phyloP scores from a whole-genome alignment of 306 rosid species.

The Hippophae rhamnoides region DNA sequence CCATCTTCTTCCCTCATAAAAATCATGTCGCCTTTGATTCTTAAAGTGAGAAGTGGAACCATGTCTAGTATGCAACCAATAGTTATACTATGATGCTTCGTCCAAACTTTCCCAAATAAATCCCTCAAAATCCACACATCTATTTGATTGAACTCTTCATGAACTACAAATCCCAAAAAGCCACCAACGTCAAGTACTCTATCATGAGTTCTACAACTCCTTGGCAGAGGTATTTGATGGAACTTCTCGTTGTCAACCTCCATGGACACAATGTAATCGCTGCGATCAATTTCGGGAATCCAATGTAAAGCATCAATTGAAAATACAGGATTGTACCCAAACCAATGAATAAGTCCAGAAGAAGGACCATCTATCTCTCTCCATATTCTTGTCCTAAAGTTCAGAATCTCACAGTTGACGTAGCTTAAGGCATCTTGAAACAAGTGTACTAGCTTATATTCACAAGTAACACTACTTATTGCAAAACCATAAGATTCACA shows the following conservation, averaged over 20 bases:
- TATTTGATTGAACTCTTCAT: conserved; percentile 21
- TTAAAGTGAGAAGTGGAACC: conserved; percentile 32
- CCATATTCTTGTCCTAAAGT: conserved; percentile 24
- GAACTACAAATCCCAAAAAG: conserved; percentile 26
- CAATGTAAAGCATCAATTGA: conserved; percentile 44
- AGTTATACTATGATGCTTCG: conserved; percentile 32
- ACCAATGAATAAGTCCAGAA: conserved; percentile 29
- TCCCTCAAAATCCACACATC: conserved; percentile 40
- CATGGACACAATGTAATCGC: conserved; percentile 27
- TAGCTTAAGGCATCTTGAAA: conserved; percentile 27
- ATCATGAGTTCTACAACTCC: conserved; percentile 18
- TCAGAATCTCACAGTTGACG: conserved; percentile 32
- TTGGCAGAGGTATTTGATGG: conserved; percentile 29
- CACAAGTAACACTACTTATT: conserved; percentile 12
- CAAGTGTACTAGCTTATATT: conserved; percentile 43
- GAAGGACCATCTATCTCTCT: conserved; percentile 37
- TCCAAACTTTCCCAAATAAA: conserved; percentile 33
- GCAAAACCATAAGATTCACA: conserved; percentile 40
- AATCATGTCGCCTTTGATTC: conserved; percentile 34
- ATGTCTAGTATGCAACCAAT: conserved; percentile 27
- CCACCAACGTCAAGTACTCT: conserved; percentile 31
- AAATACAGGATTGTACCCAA: conserved; percentile 30
- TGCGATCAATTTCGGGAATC: conserved; percentile 28
- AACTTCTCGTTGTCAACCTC: conserved; percentile 34
- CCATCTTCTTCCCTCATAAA: conserved; percentile 28